Evolutionary conservation across 176 grass and related monocot genomes (phyloP), one percentile per base, ranked within the genome.

Genomic region (Ensete glaucum): DNA sequence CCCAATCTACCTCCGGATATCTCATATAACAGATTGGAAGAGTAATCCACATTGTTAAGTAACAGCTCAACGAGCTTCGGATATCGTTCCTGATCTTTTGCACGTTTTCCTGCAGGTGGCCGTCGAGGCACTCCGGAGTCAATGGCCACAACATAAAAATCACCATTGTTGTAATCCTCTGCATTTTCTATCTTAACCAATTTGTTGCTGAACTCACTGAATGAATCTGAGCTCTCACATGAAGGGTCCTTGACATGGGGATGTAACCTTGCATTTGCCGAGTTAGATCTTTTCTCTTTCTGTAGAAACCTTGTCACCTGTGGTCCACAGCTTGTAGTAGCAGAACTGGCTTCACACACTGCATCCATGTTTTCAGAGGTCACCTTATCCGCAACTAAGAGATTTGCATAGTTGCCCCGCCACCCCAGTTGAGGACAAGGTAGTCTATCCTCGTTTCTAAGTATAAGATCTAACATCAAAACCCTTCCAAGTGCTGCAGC

Each of bases 381-480:
- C 53, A 64, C 75, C 69, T 17, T 83, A 81, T 89, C 84, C 71
- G 95, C 80, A 83, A 93, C 83, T 84, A 93, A 88, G 11, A 98
- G 73, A 59, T 98, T 98, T 71, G 88, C 86, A 68, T 84, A 85
- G 82, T 98, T 98, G 55, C 94, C 94, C 70, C 90, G 95, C 95
- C 95, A 98, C 26, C 90, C 88, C 54, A 98, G 94, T 54, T 98
- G 89, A 60, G 69, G 88, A 73, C 87, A 98, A 81, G 95, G 90
- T 53, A 98, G 90, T 48, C 90, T 84, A 71, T 98, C 95, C 85
- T 98, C 94, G 73, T 93, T 98, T 72, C 90, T 58, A 54, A 98
- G 85, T 85, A 98, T 87, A 67, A 98, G 84, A 66, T 98, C 95
- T 27, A 98, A 76, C 87, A 98, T 85, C 59, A 98, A 86, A 54